Base-by-base conservation (phyloP, 169 alveolate genomes). In the Babesia ovata region DNA sequence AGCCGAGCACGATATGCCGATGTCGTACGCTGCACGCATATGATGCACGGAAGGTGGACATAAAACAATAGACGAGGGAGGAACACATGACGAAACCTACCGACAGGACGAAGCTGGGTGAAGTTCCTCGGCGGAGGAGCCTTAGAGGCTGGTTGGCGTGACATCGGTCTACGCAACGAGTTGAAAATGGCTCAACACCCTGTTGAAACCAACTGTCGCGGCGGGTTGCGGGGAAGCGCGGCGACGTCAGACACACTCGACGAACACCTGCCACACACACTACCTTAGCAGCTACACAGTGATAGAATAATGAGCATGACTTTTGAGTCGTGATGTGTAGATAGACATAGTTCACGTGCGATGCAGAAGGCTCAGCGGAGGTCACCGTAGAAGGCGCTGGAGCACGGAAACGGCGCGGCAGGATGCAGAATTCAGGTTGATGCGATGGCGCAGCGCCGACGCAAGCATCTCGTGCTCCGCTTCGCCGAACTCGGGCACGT, bases 31-130 rank as follows among this genome's bases (percentile, higher is more conserved):
- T 81, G 79, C 33, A 70, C 28, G 33, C 29, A 48, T 19, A 19
- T 52, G 26, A 33, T 33, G 21, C 22, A 57, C 26, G 63, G 63
- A 14, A 17, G 22, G 10, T 7, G 44, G 7, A 8, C 44, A 24
- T 57, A 8, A 29, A 16, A 19, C 21, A 50, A n/a, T 21, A 2
- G 26, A 1, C 4, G 13, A 17, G 11, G 28, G 4, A 16, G 17
- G 13, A 21, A 53, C 28, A 11, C 3, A 21, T 11, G 21, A 17
- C 16, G 48, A 24, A 10, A 21, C 83, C 24, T 70, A 79, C 87
- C 77, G n/a, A 79, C 14, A n/a, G 87, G 87, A 28, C 83, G 57
- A 21, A 79, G 28, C 83, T 79, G 63, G 52, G n/a, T 69, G 56
- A 79, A 79, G 48, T 61, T 61, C 33, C 70, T 50, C 54, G 54